Base-by-base conservation (phyloP, 164 flowering plant genomes). In the Umbilicus rupestris region DNA sequence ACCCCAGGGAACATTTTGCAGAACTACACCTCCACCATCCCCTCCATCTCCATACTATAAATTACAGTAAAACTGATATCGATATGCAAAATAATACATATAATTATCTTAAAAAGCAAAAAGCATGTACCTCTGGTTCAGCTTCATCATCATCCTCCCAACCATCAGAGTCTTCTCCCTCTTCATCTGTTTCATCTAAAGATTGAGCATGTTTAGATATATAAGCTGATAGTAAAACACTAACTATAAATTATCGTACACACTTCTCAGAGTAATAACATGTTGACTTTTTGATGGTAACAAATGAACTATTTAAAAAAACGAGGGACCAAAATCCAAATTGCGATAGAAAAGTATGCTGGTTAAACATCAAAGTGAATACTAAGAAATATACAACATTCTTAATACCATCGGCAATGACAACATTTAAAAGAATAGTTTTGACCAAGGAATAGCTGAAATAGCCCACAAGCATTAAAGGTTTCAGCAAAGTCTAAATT, bases 41-140 rank as follows among this genome's bases (percentile, higher is more conserved):
- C 96, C 96, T 73, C 99, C 99, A 81, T 94, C 97, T 30, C 92
- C 99, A 69, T 86, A 62, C 98, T 94, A n/a, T n/a, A 79, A n/a
- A 71, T n/a, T 29, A 70, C 14, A 37, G 3, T 64, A 28, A 50
- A 33, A 63, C 60, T 31, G 66, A 30, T 26, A 70, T 68, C 39
- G 55, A 29, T 1, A 68, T 26, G 33, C 10, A 63, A 45, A 39
- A 3, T 44, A 1, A 19, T 8, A 9, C 44, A n/a, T 46, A 66
- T 5, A 10, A 66, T 16, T 3, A 55, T 24, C 52, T 62, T 5
- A 2, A 52, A 19, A 55, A 70, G 17, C 55, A 17, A 45, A 69
- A 62, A n/a, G 8, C 42, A 49, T 19, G 35, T 73, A 84, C 92
- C 88, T 80, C 68, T 29, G 90, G 78, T 62, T 85, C 87, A 26